A percentile compares a stretch with the other conserved stretches of the same genome.
Evolutionary conservation across 2,329 filamentous ascomycete genomes (phyloP).

Genomic region (Colletotrichum chlorophyti): DNA sequence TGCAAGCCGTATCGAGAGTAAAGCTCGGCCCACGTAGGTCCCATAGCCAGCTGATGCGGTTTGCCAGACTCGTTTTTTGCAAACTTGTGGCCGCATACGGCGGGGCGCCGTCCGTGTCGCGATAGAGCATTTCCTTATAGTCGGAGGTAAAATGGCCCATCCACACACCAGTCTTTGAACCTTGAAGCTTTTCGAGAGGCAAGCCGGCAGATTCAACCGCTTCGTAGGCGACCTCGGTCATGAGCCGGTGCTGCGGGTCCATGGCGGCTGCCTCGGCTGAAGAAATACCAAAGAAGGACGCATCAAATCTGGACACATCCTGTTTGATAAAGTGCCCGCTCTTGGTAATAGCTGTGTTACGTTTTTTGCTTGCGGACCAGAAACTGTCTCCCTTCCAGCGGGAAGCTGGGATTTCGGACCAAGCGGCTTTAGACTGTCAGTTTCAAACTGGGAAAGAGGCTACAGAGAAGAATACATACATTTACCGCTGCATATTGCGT

Average conservation of each 20-base stretch:
- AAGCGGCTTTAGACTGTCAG: background rate
- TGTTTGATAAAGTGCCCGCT: constrained; percentile 13
- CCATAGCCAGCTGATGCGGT: constrained; percentile 29
- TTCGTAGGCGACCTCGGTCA: constrained; percentile 13
- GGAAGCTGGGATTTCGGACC: background rate
- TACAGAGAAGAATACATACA: background rate
- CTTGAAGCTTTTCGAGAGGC: constrained; percentile 27
- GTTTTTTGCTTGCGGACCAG: background rate
- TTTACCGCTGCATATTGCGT: background rate
- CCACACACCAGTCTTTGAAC: constrained; percentile 38
- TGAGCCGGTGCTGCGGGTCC: constrained; percentile 37
- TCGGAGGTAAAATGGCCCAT: constrained; percentile 42
- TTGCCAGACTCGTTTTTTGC: constrained; percentile 31
- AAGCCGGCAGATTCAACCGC: constrained; percentile 16
- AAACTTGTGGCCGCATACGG: constrained; percentile 34
- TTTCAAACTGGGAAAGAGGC: too few species aligned
- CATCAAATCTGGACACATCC: constrained; percentile 28
- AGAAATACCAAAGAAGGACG: constrained; percentile 32
- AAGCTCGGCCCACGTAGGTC: constrained; percentile 38
- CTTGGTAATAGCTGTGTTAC: background rate
- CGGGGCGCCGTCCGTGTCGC: constrained; percentile 33
- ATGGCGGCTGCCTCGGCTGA: constrained; percentile 33
- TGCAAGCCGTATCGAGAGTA: constrained; percentile 43
- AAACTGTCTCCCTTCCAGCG: background rate
- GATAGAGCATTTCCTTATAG: constrained; percentile 36